Evolutionary conservation across 768 basidiomycete genomes (phyloP).

Genomic region (Trametes sanguinea): DNA sequence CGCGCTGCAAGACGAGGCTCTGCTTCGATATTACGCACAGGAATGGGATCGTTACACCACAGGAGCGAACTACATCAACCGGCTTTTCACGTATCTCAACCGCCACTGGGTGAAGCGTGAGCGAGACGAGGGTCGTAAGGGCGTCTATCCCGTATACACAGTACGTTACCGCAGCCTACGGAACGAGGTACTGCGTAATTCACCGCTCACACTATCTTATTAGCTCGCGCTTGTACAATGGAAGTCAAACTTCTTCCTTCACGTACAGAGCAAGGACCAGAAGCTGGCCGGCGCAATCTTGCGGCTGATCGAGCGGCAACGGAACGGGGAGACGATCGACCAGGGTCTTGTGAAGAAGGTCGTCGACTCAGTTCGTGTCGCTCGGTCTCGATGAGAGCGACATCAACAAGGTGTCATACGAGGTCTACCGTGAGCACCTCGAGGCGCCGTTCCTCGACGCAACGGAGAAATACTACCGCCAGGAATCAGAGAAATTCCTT

Average conservation of each 20-base stretch:
- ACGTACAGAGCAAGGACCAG: constrained; percentile 77
- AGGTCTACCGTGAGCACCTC: constrained; percentile 91
- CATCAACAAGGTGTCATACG: constrained; percentile 88
- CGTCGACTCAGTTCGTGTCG: constrained; percentile 91
- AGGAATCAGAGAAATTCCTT: constrained; percentile 90
- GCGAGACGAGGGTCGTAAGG: constrained; percentile 93
- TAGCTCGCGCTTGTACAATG: constrained; percentile 95
- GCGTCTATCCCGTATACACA: constrained; percentile 94
- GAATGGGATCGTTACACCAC: constrained; percentile 98
- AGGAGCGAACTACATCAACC: constrained; percentile 96
- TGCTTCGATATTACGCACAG: constrained; percentile 85
- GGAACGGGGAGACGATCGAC: constrained; percentile 93
- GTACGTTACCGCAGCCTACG: constrained; percentile 47
- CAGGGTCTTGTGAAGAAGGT: constrained; percentile 92
- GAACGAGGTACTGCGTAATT: background rate
- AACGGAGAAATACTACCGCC: constrained; percentile 89
- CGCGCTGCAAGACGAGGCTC: constrained; percentile 77
- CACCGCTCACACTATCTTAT: background rate
- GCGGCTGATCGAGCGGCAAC: constrained; percentile 86
- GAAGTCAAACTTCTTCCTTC: constrained; percentile 88
- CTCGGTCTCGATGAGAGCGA: constrained; percentile 92
- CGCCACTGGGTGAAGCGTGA: constrained; percentile 99
- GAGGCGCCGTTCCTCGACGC: constrained; percentile 86
- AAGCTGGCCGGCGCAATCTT: constrained; percentile 89
- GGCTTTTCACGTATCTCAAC: constrained; percentile 96